Evolutionary conservation across 257 asterid genomes (phyloP), one percentile per base, ranked within the genome.

Genomic region (Penstemon davidsonii): DNA sequence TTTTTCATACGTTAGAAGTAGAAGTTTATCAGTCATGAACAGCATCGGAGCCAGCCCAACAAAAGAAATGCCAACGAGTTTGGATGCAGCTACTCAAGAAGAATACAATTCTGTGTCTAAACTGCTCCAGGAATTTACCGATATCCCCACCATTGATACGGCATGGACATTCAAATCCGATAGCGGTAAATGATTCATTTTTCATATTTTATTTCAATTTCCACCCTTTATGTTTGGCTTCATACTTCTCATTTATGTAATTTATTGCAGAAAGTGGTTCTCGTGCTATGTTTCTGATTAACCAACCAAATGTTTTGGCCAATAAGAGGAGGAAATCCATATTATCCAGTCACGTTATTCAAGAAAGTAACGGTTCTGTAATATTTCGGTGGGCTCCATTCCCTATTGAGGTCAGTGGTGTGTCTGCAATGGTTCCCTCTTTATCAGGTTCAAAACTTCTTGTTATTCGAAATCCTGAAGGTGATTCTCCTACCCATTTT

Each of bases 401-500:
- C 70, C 99, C 97, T 33, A 74, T 81, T 43, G 96, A 94, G 78
- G 80, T 87, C 81, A 80, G 75, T 2, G 85, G 96, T 19, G 96
- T 86, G 60, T 84, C 93, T 58, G 44, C 82, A 8, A 65, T 91
- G 83, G 80, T 86, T 56, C 99, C 99, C 38, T 91, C 96, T 58
- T 96, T 96, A 53, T 91, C 97, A 25, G 99, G 99, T 68, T 86
- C 88, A 64, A 94, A 84, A 80, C 88, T 91, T 74, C 84, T 91
- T 37, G 83, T 94, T 41, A 60, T 94, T 68, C 86, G 95, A 70
- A 91, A 88, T 70, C 67, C 85, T 47, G 99, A 88, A 82, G 86
- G 79, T 56, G 95, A 83, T 73, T 83, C 96, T 74, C 92, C 89
- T 5, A 87, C 87, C 40, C 94, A 76, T 62, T 78, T 94, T 59